Evolutionary conservation across 2,329 filamentous ascomycete genomes (phyloP), one percentile per base, ranked within the genome.

Genomic region (Apiospora pterosperma): DNA sequence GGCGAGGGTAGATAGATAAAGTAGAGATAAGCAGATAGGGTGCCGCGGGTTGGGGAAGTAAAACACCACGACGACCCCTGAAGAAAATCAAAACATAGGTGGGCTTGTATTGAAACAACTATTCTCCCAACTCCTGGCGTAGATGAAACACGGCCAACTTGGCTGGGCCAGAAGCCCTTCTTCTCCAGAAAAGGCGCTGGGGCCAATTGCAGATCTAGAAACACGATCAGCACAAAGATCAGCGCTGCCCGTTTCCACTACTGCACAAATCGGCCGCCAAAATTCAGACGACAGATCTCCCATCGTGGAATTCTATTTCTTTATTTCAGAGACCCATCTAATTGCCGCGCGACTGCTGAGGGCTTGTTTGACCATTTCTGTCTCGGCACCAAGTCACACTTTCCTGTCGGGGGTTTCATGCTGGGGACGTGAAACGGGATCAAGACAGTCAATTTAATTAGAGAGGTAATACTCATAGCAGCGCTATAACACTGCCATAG

Each of bases 171-270:
- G 21, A 19, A 25, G 44, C 25, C 28, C 4, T n/a, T 2, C 19
- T 34, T 31, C 48, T 55, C 28, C 48, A 55, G 48, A 55, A 55
- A 55, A 55, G n/a, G n/a, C 28, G 48, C 48, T 12, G 48, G 48
- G 48, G 48, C 48, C 48, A 55, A 28, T 28, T 55, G 48, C 48
- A 55, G 48, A 55, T 55, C 48, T 55, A n/a, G 48, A 55, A 55
- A 55, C 48, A 55, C 28, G 48, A 55, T 55, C 48, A 55, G 28
- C 48, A n/a, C 28, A 19, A 14, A 23, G 41, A 42, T 42, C 8
- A 41, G 39, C 39, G 11, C 39, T 41, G 14, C 16, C 44, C 4
- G 44, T 31, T 52, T 52, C 23, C 23, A 16, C 38, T 39, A 39
- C 38, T 41, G 38, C 38, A 5, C 38, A 41, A n/a, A 5, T 5